Evolutionary conservation across 352 stramenopile genomes (phyloP), one percentile per base, ranked within the genome.

Genomic region (Halophytophthora polymorphica): DNA sequence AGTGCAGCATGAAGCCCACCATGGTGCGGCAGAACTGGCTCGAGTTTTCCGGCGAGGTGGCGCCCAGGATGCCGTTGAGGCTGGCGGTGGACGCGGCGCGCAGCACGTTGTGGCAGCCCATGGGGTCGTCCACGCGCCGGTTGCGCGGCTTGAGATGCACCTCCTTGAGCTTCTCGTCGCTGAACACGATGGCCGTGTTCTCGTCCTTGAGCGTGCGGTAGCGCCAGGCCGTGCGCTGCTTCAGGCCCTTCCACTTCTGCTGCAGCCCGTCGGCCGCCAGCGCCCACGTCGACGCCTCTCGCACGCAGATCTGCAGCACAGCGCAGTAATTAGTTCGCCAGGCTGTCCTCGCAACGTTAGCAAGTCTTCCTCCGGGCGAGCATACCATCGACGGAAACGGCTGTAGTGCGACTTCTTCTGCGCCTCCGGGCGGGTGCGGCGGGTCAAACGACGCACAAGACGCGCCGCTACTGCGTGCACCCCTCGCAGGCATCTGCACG

Each of bases 1-100:
- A 77, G 33, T 90, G 76, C 42, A 93, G 67, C 81, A 93, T 91
- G 54, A 93, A 93, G 45, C 79, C 77, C 7, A 83, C 88, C 83
- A 93, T 92, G 15, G 77, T 92, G 48, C 70, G 83, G 59, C 76
- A 83, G 39, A 86, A 91, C 53, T 88, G 62, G 44, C 71, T 86
- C 40, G 81, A 89, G 45, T 81, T 55, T 42, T 90, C 70, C 1
- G 83, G 83, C 10, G 83, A 91, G 5, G 74, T 93, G 5, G 83
- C 83, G 1, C 74, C 71, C 11, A 93, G 63, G 22, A 93, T 91
- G 11, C 75, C 81, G 47, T 93, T 93, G 4, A 93, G 50, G 63
- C 71, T 90, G 22, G 77, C 50, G 2, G 69, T 64, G 0, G 81
- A 90, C 2, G 66, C 80, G 10, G 64, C 49, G 35, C 62, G 64